Conservation (phyloP, 129 eudicot species). For the Scalesia atractyloides region DNA sequence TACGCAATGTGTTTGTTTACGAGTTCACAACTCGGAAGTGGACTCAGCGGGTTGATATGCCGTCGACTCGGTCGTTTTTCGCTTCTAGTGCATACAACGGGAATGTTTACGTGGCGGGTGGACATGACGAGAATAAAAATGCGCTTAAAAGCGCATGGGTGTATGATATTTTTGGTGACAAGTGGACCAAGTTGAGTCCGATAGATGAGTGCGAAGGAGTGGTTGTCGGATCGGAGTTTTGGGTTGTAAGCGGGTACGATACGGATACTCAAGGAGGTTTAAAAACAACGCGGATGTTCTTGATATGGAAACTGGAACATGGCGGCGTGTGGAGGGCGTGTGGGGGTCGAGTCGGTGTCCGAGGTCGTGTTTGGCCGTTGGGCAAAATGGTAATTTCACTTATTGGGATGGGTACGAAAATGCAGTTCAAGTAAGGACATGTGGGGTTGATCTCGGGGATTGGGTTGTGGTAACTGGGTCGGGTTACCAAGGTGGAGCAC, state of each 20-base stretch:
- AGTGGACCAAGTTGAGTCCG: conserved; percentile 69
- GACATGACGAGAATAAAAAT: conserved; percentile 79
- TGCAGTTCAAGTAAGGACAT: conserved; percentile 54
- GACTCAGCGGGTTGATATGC: conserved; percentile 66
- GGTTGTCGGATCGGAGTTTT: conserved; percentile 68
- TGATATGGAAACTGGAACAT: conserved; percentile 36
- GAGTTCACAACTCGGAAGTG: conserved; percentile 73
- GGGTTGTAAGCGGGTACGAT: conserved; percentile 92
- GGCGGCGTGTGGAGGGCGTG: conserved; percentile 64
- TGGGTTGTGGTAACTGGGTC: conserved; percentile 59
- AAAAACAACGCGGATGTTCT: conserved; percentile 62
- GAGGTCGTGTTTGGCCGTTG: conserved; percentile 49
- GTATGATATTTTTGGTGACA: conserved; percentile 45
- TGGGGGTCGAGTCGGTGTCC: conserved; percentile 71
- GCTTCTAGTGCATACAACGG: conserved; percentile 53
- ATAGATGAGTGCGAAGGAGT: conserved; percentile 85
- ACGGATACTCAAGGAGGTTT: conserved; percentile 74
- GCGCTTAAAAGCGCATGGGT: conserved; percentile 69
- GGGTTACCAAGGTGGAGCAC: conserved; percentile 60
- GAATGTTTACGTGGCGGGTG: conserved; percentile 59
- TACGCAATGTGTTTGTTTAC: conserved; percentile 61
- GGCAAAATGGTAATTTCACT: conserved; percentile 36
- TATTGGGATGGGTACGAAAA: conserved; percentile 54
- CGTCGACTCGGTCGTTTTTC: conserved; percentile 65
- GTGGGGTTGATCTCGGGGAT: conserved; percentile 66